Evolutionary conservation across 2,329 filamentous ascomycete species (phyloP).

Genomic region (Nigrospora oryzae): DNA sequence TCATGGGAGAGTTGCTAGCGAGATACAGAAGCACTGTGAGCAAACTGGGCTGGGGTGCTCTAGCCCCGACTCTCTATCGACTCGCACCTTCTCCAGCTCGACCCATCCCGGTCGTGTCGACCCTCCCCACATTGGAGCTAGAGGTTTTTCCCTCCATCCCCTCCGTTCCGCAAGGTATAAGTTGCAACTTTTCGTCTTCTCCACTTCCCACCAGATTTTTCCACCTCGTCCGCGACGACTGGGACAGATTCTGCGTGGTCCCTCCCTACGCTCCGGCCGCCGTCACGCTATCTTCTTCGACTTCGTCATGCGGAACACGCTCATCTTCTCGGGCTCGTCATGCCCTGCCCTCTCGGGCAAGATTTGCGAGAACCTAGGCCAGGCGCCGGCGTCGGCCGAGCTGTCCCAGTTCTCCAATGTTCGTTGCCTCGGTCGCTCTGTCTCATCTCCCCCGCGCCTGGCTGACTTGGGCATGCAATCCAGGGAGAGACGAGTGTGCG

Average conservation of each 20-base stretch:
- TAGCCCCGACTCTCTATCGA: too few relatives aligned
- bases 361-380: constrained; percentile 61
- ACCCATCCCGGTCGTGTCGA: too few relatives aligned
- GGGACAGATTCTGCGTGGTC: constrained; percentile 11
- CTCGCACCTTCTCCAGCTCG: too few relatives aligned
- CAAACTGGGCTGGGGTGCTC: too few relatives aligned
- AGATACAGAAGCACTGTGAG: too few relatives aligned
- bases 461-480: constrained; percentile 3
- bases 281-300: constrained; percentile 13
- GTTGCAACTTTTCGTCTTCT: neutral
- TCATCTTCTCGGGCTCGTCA: constrained; percentile 61
- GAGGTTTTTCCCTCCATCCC: too few relatives aligned
- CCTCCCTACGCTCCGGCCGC: constrained; percentile 15
- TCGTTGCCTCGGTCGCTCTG: constrained; percentile 23
- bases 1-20: too few relatives aligned
- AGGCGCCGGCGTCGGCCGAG: constrained; percentile 55
- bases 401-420: constrained; percentile 65
- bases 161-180: too few relatives aligned
- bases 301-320: constrained; percentile 50
- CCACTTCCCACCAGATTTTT: neutral
- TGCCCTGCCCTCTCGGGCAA: constrained; percentile 56
- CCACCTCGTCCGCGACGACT: too few relatives aligned
- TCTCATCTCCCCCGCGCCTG: constrained; percentile 14
- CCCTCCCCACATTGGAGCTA: too few relatives aligned
- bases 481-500: constrained; percentile 64